These are phyloP conservation scores for Gracilaria vermiculophylla DNA, from an alignment of 23 red algal species.

Conservation along the genomic window DNA sequence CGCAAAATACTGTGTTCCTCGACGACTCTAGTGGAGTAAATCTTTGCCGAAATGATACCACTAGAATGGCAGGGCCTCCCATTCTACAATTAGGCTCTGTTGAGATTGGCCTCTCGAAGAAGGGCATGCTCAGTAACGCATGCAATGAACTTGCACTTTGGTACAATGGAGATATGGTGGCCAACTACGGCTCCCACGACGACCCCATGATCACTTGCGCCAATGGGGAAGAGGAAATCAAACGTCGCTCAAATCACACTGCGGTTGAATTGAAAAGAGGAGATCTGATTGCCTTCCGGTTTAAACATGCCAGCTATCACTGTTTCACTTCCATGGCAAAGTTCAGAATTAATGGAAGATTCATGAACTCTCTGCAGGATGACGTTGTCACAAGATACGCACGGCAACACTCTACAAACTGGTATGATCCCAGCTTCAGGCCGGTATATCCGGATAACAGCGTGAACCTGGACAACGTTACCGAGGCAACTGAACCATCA, in stretches of 20 bases:
- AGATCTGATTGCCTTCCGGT: conserved; percentile 45
- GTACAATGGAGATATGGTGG: conserved; percentile 44
- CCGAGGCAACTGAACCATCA: not conserved
- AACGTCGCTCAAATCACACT: conserved; percentile 8
- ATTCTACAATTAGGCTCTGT: conserved; percentile 4
- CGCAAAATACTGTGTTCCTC: not conserved
- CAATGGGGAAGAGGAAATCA: conserved; percentile 25
- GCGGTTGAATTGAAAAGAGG: conserved; percentile 7
- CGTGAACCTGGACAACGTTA: not conserved
- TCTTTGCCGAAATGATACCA: conserved; percentile 5
- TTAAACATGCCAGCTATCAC: conserved; percentile 47
- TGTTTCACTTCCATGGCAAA: conserved; percentile 20
- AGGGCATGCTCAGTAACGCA: conserved; percentile 34
- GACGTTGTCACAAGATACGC: not conserved
- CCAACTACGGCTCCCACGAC: not conserved
- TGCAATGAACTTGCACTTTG: conserved; percentile 29
- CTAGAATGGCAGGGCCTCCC: not conserved
- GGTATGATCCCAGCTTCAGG: conserved; percentile 21
- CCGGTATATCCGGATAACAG: not conserved
- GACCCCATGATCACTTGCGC: conserved; percentile 16
- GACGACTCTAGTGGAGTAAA: not conserved
- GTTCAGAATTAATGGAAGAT: conserved; percentile 34
- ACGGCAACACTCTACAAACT: not conserved
- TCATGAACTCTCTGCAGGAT: not conserved
- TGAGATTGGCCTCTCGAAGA: conserved; percentile 11